Percentiles rank a stretch among this genome's conserved stretches.
These are phyloP conservation scores for Jimgerdemannia lactiflua DNA, from an alignment of 192 early-diverging fungal genomes.

Conservation along the genomic window DNA sequence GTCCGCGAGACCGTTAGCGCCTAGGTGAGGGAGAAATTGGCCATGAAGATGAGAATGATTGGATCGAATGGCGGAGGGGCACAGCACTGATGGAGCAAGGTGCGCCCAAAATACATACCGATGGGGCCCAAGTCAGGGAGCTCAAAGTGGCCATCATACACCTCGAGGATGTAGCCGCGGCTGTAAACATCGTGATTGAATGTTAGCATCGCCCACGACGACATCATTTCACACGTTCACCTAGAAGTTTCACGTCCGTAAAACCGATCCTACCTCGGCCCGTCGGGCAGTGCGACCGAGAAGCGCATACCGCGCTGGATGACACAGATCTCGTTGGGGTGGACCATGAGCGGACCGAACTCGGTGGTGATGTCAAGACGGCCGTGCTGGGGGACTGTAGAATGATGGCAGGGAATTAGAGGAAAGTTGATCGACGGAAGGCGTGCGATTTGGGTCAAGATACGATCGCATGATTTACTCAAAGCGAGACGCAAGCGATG, in stretches of 20 bases:
- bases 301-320: constrained; percentile 93
- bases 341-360: constrained; percentile 77
- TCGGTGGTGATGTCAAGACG: constrained; percentile 89
- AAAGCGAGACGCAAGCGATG: not conserved
- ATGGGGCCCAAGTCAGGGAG: constrained; percentile 96
- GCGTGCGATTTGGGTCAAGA: not conserved
- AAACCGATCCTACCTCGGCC: constrained; percentile 49
- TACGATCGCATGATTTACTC: not conserved
- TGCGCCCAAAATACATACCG: constrained; percentile 35
- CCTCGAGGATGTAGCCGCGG: constrained; percentile 91
- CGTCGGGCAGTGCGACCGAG: constrained; percentile 74
- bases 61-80: not conserved
- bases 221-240: not conserved
- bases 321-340: constrained; percentile 90
- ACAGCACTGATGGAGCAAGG: not conserved
- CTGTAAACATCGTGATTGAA: constrained; percentile 12
- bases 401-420: no score
- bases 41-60: not conserved
- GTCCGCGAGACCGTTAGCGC: constrained; percentile 93
- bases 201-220: not conserved
- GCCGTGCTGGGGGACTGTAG: constrained; percentile 86
- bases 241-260: not conserved
- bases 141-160: constrained; percentile 88
- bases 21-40: constrained; percentile 15
- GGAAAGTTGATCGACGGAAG: not conserved